These are phyloP conservation scores for Pyrenochaeta sp. DNA, from an alignment of 2,329 filamentous ascomycete genomes.

Conservation along the genomic window DNA sequence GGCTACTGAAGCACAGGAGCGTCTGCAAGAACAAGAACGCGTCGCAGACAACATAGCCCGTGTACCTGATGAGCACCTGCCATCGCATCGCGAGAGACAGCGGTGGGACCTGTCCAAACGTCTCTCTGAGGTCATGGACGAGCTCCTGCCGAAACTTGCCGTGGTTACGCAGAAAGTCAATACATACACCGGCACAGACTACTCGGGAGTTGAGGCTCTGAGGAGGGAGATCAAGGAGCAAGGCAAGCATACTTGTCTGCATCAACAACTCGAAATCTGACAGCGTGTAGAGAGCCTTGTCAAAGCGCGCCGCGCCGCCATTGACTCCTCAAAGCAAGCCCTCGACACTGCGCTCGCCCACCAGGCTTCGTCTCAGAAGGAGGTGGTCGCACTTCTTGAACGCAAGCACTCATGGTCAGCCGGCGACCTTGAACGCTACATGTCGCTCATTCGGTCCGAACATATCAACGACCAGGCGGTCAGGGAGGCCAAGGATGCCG, in stretches of 20 bases:
- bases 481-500: conserved; percentile 71
- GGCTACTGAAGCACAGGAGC: conserved; percentile 8
- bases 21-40: conserved; percentile 10
- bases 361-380: conserved; percentile 88
- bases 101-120: conserved; percentile 67
- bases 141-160: conserved; percentile 83
- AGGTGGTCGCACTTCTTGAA: conserved; percentile 92
- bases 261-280: conserved; percentile 8
- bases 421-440: conserved; percentile 91
- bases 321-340: conserved; percentile 74
- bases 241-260: conserved; percentile 52
- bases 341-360: conserved; percentile 87
- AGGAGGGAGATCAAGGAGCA: conserved; percentile 78
- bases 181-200: conserved; percentile 85
- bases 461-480: conserved; percentile 92
- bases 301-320: conserved; percentile 67
- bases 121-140: conserved; percentile 83
- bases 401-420: conserved; percentile 93
- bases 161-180: conserved; percentile 89
- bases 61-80: conserved; percentile 55
- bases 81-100: conserved; percentile 62
- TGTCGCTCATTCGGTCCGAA: conserved; percentile 87
- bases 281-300: conserved; percentile 60
- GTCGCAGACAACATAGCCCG: conserved; percentile 37
- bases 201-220: conserved; percentile 87